Evolutionary conservation across 441 rosid genomes (phyloP), one percentile per base, ranked within the genome.

Genomic region (Euphorbia corollata): DNA sequence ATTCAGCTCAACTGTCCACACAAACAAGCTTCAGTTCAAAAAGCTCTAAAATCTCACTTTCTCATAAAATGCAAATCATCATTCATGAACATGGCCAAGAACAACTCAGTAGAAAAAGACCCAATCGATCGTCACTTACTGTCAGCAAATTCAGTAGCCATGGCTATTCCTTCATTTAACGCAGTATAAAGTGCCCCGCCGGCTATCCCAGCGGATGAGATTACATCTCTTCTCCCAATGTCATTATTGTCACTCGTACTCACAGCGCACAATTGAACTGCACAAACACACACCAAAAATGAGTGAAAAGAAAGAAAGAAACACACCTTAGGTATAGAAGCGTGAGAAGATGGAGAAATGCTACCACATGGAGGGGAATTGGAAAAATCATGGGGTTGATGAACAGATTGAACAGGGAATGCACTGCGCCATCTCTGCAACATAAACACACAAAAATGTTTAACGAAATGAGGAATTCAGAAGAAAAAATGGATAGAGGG

Each of bases 121-220:
- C 43, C 18, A 53, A 4, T 8, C n/a, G 6, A 39, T 16, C 51
- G 68, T 51, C 19, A 47, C 58, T 68, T 84, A 91, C 98, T 90
- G 80, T 92, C 97, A 67, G 96, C 74, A 66, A 86, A 92, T 69
- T 85, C 92, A 57, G 92, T 74, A 62, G 97, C 88, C 64, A 59
- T 36, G 41, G 87, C 92, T 55, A 43, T 64, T 63, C 45, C 79
- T 67, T 74, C 75, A 61, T 53, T 59, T 15, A 78, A 66, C 72
- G 75, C 67, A 74, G 61, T 66, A 5, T 39, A 22, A 45, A 86
- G 32, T 36, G 59, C 72, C 63, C 82, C 87, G 43, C 77, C 70
- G 55, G 80, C 38, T 24, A 85, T 54, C 32, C 88, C 87, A 48
- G 79, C 47, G 12, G 91, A 76, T 68, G 87, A 78, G 48, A 78